Evolutionary conservation across 139 green algal genomes (phyloP).

Genomic region (Coccomyxa sp.): DNA sequence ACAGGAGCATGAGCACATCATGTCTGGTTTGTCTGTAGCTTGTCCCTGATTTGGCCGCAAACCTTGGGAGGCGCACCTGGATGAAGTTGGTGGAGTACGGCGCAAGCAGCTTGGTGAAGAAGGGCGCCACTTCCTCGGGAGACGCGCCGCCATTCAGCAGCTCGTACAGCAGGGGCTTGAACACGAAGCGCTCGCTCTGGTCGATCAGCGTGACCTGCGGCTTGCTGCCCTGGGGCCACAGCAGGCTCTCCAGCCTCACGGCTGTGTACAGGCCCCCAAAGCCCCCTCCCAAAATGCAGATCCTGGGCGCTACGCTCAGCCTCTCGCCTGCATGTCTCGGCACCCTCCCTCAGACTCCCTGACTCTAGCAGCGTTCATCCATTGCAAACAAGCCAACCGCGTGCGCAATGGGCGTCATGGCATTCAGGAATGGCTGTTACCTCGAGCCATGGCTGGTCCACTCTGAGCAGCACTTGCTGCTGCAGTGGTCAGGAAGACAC

Average conservation of each 20-base stretch:
- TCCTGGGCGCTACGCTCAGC: constrained; percentile 30
- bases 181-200: constrained; percentile 89
- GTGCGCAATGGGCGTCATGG: no score
- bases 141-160: constrained; percentile 74
- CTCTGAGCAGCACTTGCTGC: no score
- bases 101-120: constrained; percentile 80
- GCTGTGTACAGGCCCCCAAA: constrained; percentile 98
- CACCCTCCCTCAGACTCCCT: no score
- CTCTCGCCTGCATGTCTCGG: constrained; percentile 1
- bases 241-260: constrained; percentile 79
- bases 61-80: no score
- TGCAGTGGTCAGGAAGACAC: no score
- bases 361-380: no score
- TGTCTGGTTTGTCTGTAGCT: no score
- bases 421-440: no score
- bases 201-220: constrained; percentile 89
- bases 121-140: constrained; percentile 85
- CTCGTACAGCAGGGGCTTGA: constrained; percentile 99
- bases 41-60: no score
- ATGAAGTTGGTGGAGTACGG: constrained; percentile 82
- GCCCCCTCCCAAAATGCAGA: constrained; percentile 94
- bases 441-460: no score
- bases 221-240: constrained; percentile 66
- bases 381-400: no score
- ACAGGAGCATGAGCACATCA: no score